These are phyloP conservation scores for Amphichorda felina DNA, from an alignment of 2,329 filamentous ascomycete species.

Conservation along the genomic window DNA sequence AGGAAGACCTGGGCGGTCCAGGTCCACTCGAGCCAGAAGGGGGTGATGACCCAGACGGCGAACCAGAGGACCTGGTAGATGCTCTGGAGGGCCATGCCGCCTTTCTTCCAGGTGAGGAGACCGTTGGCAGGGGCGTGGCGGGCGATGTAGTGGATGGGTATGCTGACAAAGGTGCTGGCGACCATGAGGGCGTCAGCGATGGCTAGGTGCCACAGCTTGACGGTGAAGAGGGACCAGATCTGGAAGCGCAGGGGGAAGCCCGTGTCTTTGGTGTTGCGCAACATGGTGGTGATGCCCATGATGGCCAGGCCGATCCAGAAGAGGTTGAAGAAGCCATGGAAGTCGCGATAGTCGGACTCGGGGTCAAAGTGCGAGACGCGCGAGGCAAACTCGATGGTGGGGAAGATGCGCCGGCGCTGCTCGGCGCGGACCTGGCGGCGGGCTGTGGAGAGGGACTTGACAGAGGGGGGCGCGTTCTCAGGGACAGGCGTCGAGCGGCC, in stretches of 20 bases:
- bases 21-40: slow-evolving; percentile 79
- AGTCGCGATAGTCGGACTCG: slow-evolving; percentile 82
- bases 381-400: slow-evolving; percentile 81
- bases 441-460: slow-evolving; percentile 72
- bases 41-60: slow-evolving; percentile 68
- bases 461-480: slow-evolving; percentile 84
- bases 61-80: slow-evolving; percentile 73
- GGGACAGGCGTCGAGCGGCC: slow-evolving; percentile 75
- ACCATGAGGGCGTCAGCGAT: slow-evolving; percentile 83
- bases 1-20: slow-evolving; percentile 98
- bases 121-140: slow-evolving; percentile 36
- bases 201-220: slow-evolving; percentile 80
- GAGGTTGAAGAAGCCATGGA: slow-evolving; percentile 92
- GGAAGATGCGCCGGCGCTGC: slow-evolving; percentile 76
- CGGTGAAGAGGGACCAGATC: slow-evolving; percentile 80
- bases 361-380: slow-evolving; percentile 95
- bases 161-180: slow-evolving; percentile 53
- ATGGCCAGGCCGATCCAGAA: slow-evolving; percentile 97
- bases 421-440: slow-evolving; percentile 74
- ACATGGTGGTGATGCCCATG: slow-evolving; percentile 90
- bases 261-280: slow-evolving; percentile 89
- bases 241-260: slow-evolving; percentile 74
- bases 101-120: slow-evolving; percentile 58
- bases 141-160: slow-evolving; percentile 63
- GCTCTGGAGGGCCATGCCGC: slow-evolving; percentile 76